phyloP scores from a whole-genome alignment of 495 filamentous ascomycete species.

The Penicillium bialowiezense region DNA sequence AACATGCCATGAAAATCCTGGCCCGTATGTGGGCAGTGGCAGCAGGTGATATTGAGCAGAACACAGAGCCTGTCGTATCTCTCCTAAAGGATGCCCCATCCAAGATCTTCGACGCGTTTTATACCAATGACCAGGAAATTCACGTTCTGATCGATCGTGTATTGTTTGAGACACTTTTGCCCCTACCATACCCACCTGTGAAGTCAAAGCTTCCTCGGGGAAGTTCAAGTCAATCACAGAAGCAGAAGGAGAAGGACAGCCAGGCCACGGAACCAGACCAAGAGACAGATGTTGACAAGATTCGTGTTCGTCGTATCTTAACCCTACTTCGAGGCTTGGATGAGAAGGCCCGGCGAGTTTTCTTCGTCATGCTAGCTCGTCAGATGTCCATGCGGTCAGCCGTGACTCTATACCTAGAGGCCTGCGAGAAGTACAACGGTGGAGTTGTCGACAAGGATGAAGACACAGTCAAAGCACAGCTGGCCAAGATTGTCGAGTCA shows the following conservation, averaged over 20 bases:
- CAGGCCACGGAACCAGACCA: constrained; percentile 44
- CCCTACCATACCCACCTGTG: constrained; percentile 77
- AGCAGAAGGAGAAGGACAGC: constrained; percentile 42
- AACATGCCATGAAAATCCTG: constrained; percentile 80
- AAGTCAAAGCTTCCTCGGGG: constrained; percentile 63
- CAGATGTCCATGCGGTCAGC: constrained; percentile 68
- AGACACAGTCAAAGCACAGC: constrained; percentile 61
- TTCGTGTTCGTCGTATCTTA: constrained; percentile 81
- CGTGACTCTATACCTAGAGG: constrained; percentile 67
- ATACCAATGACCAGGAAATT: constrained; percentile 85
- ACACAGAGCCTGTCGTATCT: constrained; percentile 69
- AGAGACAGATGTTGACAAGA: constrained; percentile 72
- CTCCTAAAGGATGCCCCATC: constrained; percentile 77
- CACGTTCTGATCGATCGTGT: constrained; percentile 80
- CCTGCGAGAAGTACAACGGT: constrained; percentile 83
- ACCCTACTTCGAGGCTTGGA: constrained; percentile 78
- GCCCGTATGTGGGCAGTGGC: constrained; percentile 90
- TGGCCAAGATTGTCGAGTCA: constrained; percentile 65
- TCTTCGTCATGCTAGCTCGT: constrained; percentile 79
- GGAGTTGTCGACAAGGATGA: constrained; percentile 75
- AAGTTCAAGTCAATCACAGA: constrained; percentile 59
- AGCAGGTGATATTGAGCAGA: constrained; percentile 77
- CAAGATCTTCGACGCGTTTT: constrained; percentile 83
- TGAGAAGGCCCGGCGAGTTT: constrained; percentile 74
- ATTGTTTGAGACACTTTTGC: constrained; percentile 82